Base-by-base conservation (phyloP, 495 filamentous ascomycete genomes). In the Hyaloscypha finlandica region DNA sequence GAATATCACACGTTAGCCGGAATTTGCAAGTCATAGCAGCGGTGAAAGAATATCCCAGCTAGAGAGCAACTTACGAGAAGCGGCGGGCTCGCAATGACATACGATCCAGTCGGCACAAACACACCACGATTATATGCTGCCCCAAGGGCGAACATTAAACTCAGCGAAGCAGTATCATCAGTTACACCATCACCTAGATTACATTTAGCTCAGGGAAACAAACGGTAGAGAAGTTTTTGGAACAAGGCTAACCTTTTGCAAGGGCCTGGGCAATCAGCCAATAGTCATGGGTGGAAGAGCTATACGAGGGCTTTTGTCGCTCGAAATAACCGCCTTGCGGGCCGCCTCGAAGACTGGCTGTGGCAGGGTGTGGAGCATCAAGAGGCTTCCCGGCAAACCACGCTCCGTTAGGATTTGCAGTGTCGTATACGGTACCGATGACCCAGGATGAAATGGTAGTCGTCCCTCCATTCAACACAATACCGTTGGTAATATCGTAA, bases 61-160 rank as follows among this genome's bases (percentile, higher is more conserved):
- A 31, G 4, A n/a, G 25, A 52, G 2, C 12, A 25, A 32, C 60
- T 9, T 32, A 25, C 30, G 31, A 53, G 25, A 14, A 48, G 42
- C 8, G 42, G 42, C 42, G 56, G 29, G 19, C 32, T 37, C 8
- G 29, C 32, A 22, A 59, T 32, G 2, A 33, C 2, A 20, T 59
- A 59, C 12, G 32, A 20, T 0, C 56, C 56, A 6, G 56, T 32
- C 8, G 56, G 56, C 19, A 59, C 19, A 8, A 32, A 59, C 19
- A 37, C 29, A 59, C 29, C 32, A 9, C 11, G 19, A 32, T 14
- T 20, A 16, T 33, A 45, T 1, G n/a, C 33, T 8, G 33, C 54
- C 3, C 12, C 54, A 5, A 25, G 19, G 1, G 53, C 64, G 88
- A 86, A 5, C 69, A 74, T 25, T 69, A 59, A 1, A 71, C 71